phyloP scores from a whole-genome alignment of 2,329 filamentous ascomycete genomes.

The Colletotrichum phormii region DNA sequence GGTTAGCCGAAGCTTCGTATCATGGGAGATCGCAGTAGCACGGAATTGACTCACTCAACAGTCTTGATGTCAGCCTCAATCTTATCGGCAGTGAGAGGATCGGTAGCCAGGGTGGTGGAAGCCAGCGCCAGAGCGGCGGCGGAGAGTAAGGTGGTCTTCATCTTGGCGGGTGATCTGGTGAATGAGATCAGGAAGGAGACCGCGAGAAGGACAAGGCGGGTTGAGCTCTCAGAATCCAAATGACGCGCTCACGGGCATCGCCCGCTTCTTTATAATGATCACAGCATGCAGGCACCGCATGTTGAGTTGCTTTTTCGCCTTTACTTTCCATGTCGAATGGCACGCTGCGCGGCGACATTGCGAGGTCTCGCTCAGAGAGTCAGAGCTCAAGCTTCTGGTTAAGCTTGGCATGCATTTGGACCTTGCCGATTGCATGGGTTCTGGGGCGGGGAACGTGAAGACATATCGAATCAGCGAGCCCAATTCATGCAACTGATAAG shows the following conservation, averaged over 20 bases:
- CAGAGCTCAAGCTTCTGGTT: conserved; percentile 17
- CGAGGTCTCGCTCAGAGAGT: conserved; percentile 3
- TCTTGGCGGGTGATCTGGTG: not conserved
- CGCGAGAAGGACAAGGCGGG: conserved; percentile 2
- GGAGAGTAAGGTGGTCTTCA: conserved; percentile 32
- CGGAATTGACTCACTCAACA: conserved; percentile 45
- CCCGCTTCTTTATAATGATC: conserved; percentile 2
- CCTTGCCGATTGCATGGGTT: not conserved
- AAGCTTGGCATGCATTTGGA: conserved; percentile 23
- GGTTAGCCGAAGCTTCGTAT: not conserved
- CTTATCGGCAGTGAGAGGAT: conserved; percentile 51
- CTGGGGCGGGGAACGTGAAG: conserved; percentile 6
- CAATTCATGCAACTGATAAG: conserved; percentile 30
- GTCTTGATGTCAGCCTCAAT: conserved; percentile 53
- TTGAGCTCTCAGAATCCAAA: not conserved
- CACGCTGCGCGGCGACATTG: not conserved
- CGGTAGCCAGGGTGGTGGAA: conserved; percentile 34
- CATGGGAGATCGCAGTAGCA: not conserved
- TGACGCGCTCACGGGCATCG: not conserved
- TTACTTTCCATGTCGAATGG: not conserved
- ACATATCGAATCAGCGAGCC: conserved; percentile 14
- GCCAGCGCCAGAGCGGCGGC: conserved; percentile 29
- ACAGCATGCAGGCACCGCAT: not conserved
- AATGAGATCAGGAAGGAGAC: conserved; percentile 9
- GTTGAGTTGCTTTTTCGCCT: not conserved